Percentiles rank a stretch among this genome's conserved stretches.
phyloP scores from a whole-genome alignment of 108 stramenopile species.

The Phaeodactylum tricornutum region DNA sequence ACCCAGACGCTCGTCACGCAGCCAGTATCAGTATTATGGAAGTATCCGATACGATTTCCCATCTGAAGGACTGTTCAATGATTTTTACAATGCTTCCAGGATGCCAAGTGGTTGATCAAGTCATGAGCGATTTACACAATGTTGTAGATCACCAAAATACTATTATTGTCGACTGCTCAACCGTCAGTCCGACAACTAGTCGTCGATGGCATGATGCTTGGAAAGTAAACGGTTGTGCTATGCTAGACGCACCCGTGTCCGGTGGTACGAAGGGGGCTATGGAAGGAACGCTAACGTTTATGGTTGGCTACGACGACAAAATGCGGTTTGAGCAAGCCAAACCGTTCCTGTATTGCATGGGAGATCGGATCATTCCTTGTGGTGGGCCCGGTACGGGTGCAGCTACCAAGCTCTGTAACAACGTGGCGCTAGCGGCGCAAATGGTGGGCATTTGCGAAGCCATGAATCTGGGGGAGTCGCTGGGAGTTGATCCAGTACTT shows the following conservation, averaged over 20 bases:
- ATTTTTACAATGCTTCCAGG: slow-evolving; percentile 79
- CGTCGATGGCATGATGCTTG: slow-evolving; percentile 18
- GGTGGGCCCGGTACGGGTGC: slow-evolving; percentile 78
- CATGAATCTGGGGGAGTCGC: slow-evolving; percentile 79
- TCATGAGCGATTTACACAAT: slow-evolving; percentile 17
- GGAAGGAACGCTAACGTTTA: slow-evolving; percentile 87
- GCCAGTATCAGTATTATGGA: slow-evolving; percentile 9
- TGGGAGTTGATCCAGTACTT: slow-evolving; percentile 83
- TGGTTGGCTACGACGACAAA: slow-evolving; percentile 56
- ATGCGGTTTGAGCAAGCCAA: slow-evolving; percentile 20
- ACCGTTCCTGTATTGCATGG: slow-evolving; percentile 66
- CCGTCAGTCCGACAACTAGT: slow-evolving; percentile 52
- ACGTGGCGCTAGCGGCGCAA: slow-evolving; percentile 82
- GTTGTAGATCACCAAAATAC: not conserved
- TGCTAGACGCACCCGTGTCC: slow-evolving; percentile 86
- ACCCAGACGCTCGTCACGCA: slow-evolving; percentile 1
- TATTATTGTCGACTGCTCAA: slow-evolving; percentile 73
- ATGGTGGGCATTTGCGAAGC: slow-evolving; percentile 92
- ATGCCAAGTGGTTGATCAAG: slow-evolving; percentile 24
- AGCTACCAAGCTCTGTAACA: slow-evolving; percentile 90
- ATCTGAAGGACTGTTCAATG: slow-evolving; percentile 11
- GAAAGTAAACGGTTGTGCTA: slow-evolving; percentile 5
- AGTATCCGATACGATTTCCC: slow-evolving; percentile 19
- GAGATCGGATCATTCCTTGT: slow-evolving; percentile 61
- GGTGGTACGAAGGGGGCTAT: slow-evolving; percentile 85